Conservation (phyloP, 192 early-diverging fungal species). For the Diversispora eburnea region DNA sequence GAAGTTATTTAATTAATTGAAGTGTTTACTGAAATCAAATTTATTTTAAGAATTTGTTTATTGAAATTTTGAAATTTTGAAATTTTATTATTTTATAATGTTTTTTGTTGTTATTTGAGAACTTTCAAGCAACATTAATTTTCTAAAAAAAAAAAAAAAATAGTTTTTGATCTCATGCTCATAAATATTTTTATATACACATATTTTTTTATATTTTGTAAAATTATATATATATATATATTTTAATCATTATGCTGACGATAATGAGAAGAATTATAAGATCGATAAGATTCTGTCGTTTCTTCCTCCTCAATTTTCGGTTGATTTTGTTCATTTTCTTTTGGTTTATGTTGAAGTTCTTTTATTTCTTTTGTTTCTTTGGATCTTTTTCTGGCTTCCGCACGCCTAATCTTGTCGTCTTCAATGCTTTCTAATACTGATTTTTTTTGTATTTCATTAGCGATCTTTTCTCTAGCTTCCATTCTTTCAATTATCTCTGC, state of each 20-base stretch:
- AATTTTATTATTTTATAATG: no score
- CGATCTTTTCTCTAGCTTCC: neutral
- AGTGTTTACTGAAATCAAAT: neutral
- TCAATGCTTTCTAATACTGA: neutral
- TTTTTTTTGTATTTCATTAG: neutral
- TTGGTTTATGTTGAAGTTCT: neutral
- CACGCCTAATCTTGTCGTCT: neutral
- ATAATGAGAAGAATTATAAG: slow-evolving; percentile 1
- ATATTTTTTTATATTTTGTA: neutral
- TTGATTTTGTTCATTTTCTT: neutral
- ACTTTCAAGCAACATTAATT: no score
- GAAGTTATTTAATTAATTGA: slow-evolving; percentile 32
- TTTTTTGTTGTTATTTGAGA: no score
- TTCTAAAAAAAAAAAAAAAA: no score
- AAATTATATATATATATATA: neutral
- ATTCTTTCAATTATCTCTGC: neutral
- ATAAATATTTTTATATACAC: no score
- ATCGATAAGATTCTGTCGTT: neutral
- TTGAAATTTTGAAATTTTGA: neutral
- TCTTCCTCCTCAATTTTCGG: neutral
- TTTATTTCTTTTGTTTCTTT: neutral
- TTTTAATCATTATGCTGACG: neutral
- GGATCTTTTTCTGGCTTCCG: neutral
- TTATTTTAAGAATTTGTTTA: neutral
- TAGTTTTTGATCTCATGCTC: no score